Percentiles rank a stretch among this genome's conserved stretches.
Evolutionary conservation across 1,284 basidiomycete genomes (phyloP).

Genomic region (Hemileia vastatrix): DNA sequence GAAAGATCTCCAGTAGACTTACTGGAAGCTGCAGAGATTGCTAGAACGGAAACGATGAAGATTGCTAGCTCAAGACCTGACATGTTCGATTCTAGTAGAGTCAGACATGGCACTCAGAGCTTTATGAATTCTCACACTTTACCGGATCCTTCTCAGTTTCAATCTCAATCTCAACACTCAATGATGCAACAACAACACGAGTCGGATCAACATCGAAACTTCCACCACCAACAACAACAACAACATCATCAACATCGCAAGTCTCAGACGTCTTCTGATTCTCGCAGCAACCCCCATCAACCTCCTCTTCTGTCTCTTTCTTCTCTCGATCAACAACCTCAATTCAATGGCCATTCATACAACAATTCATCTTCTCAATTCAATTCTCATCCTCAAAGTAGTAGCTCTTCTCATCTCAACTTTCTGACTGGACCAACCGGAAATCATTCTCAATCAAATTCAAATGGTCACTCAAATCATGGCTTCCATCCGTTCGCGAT

Average conservation of each 20-base stretch:
- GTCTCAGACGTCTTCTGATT: no score
- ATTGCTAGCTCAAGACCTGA: neutral
- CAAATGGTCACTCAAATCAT: no score
- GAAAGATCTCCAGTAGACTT: neutral
- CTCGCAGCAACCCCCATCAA: no score
- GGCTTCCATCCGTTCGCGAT: no score
- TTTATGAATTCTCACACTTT: neutral
- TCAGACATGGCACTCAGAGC: neutral
- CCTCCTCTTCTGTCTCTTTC: neutral
- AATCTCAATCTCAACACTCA: neutral
- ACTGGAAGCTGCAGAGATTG: neutral
- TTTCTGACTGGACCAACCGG: no score
- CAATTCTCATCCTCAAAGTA: no score
- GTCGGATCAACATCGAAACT: neutral
- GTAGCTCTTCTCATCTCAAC: no score
- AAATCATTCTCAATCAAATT: no score
- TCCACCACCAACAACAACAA: no score
- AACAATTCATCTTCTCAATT: no score
- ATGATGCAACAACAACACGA: no score
- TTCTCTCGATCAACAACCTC: neutral
- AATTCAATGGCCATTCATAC: neutral
- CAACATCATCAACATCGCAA: no score
- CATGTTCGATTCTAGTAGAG: neutral
- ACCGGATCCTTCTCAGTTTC: neutral
- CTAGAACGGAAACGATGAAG: neutral